These are phyloP conservation scores for Stylonectria norvegica DNA, from an alignment of 2,329 filamentous ascomycete species.

Conservation along the genomic window DNA sequence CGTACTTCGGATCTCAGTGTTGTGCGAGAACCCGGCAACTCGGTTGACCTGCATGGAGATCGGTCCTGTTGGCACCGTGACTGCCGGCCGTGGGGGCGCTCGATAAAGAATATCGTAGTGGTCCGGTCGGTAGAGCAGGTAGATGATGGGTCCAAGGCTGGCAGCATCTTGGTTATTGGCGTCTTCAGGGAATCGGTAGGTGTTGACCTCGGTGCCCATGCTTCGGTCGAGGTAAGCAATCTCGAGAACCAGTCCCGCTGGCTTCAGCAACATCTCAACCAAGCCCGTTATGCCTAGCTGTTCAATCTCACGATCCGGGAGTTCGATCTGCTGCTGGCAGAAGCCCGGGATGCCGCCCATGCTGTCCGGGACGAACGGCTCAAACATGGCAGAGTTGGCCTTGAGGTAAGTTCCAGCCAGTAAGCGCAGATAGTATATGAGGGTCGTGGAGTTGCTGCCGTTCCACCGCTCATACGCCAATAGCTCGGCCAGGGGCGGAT, in stretches of 20 bases:
- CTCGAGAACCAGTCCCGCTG: slow-evolving; percentile 74
- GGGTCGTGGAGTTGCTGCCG: slow-evolving; percentile 61
- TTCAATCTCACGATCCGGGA: slow-evolving; percentile 80
- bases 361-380: slow-evolving; percentile 65
- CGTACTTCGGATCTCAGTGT: slow-evolving; percentile 41
- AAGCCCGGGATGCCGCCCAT: slow-evolving; percentile 62
- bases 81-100: slow-evolving; percentile 31
- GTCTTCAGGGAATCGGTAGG: slow-evolving; percentile 60
- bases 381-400: slow-evolving; percentile 64
- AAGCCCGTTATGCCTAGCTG: slow-evolving; percentile 79
- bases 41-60: slow-evolving; percentile 52
- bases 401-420: slow-evolving; percentile 84
- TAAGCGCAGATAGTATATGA: slow-evolving; percentile 82
- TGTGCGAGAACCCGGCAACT: slow-evolving; percentile 45
- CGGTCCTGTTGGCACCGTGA: slow-evolving; percentile 25
- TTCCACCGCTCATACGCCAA: slow-evolving; percentile 70
- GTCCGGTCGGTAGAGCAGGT: slow-evolving; percentile 65
- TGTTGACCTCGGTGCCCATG: slow-evolving; percentile 71
- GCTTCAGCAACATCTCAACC: slow-evolving; percentile 74
- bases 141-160: slow-evolving; percentile 49
- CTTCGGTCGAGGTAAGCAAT: slow-evolving; percentile 90
- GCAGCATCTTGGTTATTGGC: slow-evolving; percentile 43
- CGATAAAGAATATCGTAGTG: slow-evolving; percentile 96
- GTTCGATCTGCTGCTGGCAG: slow-evolving; percentile 67
- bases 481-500: slow-evolving; percentile 53